Percentiles rank a stretch among this genome's conserved stretches.
Conservation (phyloP, 768 basidiomycete genomes). For the Crucibulum laeve region DNA sequence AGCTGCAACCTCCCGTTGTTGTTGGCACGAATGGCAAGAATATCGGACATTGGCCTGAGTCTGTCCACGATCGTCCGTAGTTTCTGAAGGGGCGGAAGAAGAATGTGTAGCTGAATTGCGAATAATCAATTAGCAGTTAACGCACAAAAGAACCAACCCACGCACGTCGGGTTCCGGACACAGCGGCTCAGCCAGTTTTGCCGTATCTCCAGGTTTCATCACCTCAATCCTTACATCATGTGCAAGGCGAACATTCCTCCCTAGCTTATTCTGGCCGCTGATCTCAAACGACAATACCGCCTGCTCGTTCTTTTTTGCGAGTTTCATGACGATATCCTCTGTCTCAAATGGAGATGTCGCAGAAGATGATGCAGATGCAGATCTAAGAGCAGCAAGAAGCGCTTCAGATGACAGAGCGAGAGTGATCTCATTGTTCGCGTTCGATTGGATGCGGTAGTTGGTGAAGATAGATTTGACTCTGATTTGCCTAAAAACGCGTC, state of each 20-base stretch:
- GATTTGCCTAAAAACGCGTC: conserved; percentile 31
- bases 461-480: conserved; percentile 67
- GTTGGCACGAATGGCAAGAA: conserved; percentile 67
- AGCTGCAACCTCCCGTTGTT: conserved; percentile 48
- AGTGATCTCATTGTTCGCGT: conserved; percentile 77
- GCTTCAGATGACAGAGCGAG: conserved; percentile 71
- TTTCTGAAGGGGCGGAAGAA: conserved; percentile 71
- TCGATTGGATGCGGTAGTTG: conserved; percentile 83
- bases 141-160: conserved; percentile 4
- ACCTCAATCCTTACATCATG: conserved; percentile 86
- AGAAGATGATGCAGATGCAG: conserved; percentile 45
- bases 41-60: conserved; percentile 63
- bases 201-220: conserved; percentile 70
- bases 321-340: conserved; percentile 73
- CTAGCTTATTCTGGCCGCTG: conserved; percentile 55
- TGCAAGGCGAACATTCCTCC: conserved; percentile 57
- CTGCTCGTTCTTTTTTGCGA: conserved; percentile 82
- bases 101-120: conserved; percentile 63
- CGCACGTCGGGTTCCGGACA: conserved; percentile 85
- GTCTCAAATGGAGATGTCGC: conserved; percentile 40
- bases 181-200: conserved; percentile 69
- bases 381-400: conserved; percentile 69
- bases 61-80: conserved; percentile 78
- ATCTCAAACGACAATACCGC: conserved; percentile 80
- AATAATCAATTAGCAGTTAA: not conserved